Conservation (phyloP, 2,329 filamentous ascomycete species). For the Lasiodiplodia gonubiensis region DNA sequence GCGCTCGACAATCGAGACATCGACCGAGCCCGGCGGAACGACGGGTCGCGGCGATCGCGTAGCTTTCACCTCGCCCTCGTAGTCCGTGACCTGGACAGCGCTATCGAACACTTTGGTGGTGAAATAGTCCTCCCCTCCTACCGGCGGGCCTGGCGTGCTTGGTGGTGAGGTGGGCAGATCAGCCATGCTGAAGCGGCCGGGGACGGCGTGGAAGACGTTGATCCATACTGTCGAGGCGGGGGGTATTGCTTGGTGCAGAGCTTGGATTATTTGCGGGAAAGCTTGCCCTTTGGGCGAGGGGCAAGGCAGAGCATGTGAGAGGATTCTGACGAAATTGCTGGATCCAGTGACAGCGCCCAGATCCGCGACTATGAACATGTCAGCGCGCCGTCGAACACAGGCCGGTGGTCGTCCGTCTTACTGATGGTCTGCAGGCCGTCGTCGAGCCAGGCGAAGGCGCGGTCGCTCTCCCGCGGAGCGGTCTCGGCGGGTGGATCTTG, state of each 20-base stretch:
- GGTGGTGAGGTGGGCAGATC: slow-evolving; percentile 69
- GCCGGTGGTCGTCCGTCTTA: slow-evolving; percentile 33
- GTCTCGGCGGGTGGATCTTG: slow-evolving; percentile 31
- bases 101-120: slow-evolving; percentile 66
- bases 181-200: slow-evolving; percentile 65
- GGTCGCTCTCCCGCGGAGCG: neutral
- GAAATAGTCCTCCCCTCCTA: slow-evolving; percentile 65
- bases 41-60: slow-evolving; percentile 61
- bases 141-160: slow-evolving; percentile 59
- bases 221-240: slow-evolving; percentile 63
- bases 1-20: slow-evolving; percentile 66
- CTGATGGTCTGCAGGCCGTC: slow-evolving; percentile 40
- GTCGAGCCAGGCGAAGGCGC: slow-evolving; percentile 42
- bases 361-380: slow-evolving; percentile 37
- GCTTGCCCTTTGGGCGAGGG: slow-evolving; percentile 57
- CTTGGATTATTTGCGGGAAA: slow-evolving; percentile 61
- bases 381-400: slow-evolving; percentile 7
- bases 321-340: slow-evolving; percentile 57
- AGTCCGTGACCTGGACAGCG: slow-evolving; percentile 64
- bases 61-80: slow-evolving; percentile 60
- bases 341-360: slow-evolving; percentile 41
- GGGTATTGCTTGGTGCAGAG: slow-evolving; percentile 60
- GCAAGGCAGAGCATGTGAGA: slow-evolving; percentile 66
- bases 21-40: slow-evolving; percentile 64
- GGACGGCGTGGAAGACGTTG: slow-evolving; percentile 68